Evolutionary conservation across 2,329 filamentous ascomycete genomes (phyloP), one percentile per base, ranked within the genome.

Genomic region (Talaromyces rugulosus): DNA sequence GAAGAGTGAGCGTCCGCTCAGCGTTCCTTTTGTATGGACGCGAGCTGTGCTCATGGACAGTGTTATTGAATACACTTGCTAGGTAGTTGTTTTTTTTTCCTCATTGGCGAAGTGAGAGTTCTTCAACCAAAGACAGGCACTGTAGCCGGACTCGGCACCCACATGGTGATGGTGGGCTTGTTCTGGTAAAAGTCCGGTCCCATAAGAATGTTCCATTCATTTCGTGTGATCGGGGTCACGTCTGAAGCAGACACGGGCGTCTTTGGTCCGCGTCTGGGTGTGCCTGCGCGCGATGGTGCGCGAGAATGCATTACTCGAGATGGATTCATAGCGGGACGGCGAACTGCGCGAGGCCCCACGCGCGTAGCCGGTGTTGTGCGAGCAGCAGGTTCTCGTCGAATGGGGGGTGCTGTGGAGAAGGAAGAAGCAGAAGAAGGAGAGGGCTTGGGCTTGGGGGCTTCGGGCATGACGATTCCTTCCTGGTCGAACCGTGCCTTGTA

Each of bases 241-340:
- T 78, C 77, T 2, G 77, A 78, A 0, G 76, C 76, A 4, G 74
- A 77, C 56, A 76, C 64, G 3, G 77, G 77, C 1, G 76, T 78
- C 63, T 75, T 76, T 3, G 76, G 74, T 0, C 72, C 75, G 7
- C 70, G 70, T 50, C 67, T 69, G 14, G 67, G 64, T 27, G 62
- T 64, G 5, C 53, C 59, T 18, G 62, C 53, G 28, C 62, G 59
- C 7, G 58, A 63, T 28, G 61, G 56, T 8, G 30, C 58, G 18
- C 56, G 60, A 36, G 58, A 65, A 31, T 56, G 61, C 58, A 23
- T 60, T 58, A 52, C 62, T 61, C 54, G 65, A 65, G 16, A 47
- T n/a, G 72, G 62, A 8, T 67, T 63, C 12, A 66, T 65, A 8
- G 67, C 66, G 47, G 67, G 64, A 42, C 65, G 64, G 34, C 65